Percentiles rank a stretch among this genome's conserved stretches.
phyloP scores from a whole-genome alignment of 2,329 filamentous ascomycete species.

The Pseudopithomyces chartarum region DNA sequence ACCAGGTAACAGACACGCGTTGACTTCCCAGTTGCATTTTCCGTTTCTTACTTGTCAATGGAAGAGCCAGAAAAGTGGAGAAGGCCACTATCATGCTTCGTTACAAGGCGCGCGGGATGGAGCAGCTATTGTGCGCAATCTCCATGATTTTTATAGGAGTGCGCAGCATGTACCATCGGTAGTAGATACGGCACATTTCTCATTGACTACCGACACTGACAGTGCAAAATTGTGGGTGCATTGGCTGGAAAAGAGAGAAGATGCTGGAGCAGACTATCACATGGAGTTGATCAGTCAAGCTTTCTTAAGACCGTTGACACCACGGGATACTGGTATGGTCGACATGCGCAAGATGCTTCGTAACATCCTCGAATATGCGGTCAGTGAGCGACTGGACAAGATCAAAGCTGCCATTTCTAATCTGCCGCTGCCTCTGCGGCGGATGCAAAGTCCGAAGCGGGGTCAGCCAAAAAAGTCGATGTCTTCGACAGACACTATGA shows the following conservation, averaged over 20 bases:
- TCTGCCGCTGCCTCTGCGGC: constrained; percentile 8
- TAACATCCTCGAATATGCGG: constrained; percentile 12
- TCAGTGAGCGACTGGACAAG: constrained; percentile 7
- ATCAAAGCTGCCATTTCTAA: constrained; percentile 12
- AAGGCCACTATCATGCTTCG: constrained; percentile 10
- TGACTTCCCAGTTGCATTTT: background rate
- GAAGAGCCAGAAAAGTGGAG: constrained; percentile 4
- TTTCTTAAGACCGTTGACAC: constrained; percentile 9
- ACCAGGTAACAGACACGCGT: too few relatives aligned
- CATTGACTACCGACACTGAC: too few relatives aligned
- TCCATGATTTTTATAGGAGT: constrained; percentile 8
- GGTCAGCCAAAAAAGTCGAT: too few relatives aligned
- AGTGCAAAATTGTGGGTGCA: too few relatives aligned
- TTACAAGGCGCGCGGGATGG: constrained; percentile 9
- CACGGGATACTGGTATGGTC: too few relatives aligned
- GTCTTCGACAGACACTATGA: too few relatives aligned
- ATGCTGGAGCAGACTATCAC: too few relatives aligned
- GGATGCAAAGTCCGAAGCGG: too few relatives aligned
- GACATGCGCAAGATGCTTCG: constrained; percentile 13
- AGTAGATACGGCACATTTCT: too few relatives aligned
- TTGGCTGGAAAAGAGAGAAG: too few relatives aligned
- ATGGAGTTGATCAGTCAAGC: constrained; percentile 11
- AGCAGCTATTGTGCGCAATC: constrained; percentile 10
- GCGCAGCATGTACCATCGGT: too few relatives aligned
- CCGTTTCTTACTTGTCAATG: background rate